A percentile compares a stretch with the other conserved stretches of the same genome.
Conservation (phyloP, 2,329 filamentous ascomycete species). For the Pleomassaria siparia region DNA sequence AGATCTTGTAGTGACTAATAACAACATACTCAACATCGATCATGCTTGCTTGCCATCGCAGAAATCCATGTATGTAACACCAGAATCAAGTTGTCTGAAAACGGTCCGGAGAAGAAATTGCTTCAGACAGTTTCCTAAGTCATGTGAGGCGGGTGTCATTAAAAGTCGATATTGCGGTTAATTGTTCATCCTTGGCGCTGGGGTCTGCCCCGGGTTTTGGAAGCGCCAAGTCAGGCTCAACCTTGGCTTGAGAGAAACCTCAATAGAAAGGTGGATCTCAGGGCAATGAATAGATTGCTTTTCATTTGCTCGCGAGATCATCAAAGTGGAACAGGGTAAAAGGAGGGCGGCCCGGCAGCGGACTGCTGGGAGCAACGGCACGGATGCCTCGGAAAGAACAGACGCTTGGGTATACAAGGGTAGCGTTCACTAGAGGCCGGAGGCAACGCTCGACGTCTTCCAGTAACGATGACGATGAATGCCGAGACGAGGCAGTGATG, state of each 20-base stretch:
- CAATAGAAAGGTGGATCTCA: neutral
- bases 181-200: conserved; percentile 9
- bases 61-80: neutral
- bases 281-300: conserved; percentile 5
- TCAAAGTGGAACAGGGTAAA: neutral
- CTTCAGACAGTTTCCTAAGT: conserved; percentile 12
- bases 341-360: neutral
- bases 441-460: too few species aligned
- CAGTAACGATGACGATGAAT: neutral
- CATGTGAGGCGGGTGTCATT: conserved; percentile 15
- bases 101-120: conserved; percentile 10
- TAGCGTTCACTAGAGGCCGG: neutral
- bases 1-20: too few species aligned
- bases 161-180: conserved; percentile 20
- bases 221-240: conserved; percentile 3
- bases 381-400: conserved; percentile 2
- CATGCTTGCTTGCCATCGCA: conserved; percentile 1
- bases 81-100: conserved; percentile 1
- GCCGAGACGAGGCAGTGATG: neutral
- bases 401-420: neutral
- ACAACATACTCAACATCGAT: neutral
- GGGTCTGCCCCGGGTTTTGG: conserved; percentile 12
- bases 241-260: conserved; percentile 2
- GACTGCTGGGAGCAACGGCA: conserved; percentile 8
- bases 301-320: conserved; percentile 7